These are phyloP conservation scores for Carnegiea gigantea DNA, from an alignment of 179 eudicot genomes.

Conservation along the genomic window DNA sequence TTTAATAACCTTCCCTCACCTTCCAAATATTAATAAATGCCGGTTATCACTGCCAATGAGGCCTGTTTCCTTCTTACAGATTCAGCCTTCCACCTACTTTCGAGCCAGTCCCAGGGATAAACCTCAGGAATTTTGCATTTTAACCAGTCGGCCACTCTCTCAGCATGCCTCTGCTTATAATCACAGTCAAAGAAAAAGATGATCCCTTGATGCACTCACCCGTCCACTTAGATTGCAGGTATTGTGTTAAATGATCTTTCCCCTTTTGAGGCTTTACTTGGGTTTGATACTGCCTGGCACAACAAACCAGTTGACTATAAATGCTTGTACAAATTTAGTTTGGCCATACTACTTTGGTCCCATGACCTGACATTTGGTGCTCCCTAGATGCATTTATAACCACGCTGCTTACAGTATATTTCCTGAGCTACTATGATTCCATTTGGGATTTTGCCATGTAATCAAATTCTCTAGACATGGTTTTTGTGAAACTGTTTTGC, in stretches of 20 bases:
- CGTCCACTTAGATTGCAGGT: neutral
- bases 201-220: neutral
- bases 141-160: neutral
- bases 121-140: neutral
- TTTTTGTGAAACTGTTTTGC: neutral
- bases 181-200: neutral
- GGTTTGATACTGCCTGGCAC: neutral
- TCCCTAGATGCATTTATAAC: neutral
- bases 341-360: neutral
- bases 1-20: neutral
- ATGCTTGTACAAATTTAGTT: neutral
- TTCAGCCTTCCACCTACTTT: neutral
- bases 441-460: neutral
- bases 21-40: neutral
- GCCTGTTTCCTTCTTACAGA: constrained; percentile 5
- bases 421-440: neutral
- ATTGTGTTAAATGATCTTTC: neutral
- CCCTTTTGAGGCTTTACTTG: neutral
- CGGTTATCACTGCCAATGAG: neutral
- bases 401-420: neutral
- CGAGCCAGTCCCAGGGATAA: neutral
- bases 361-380: neutral
- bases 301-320: neutral
- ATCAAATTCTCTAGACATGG: neutral
- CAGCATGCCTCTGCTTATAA: neutral